Percentiles rank a stretch among this genome's conserved stretches.
Conservation (phyloP, 1,139 yeast genomes). For the Pichia sp. region DNA sequence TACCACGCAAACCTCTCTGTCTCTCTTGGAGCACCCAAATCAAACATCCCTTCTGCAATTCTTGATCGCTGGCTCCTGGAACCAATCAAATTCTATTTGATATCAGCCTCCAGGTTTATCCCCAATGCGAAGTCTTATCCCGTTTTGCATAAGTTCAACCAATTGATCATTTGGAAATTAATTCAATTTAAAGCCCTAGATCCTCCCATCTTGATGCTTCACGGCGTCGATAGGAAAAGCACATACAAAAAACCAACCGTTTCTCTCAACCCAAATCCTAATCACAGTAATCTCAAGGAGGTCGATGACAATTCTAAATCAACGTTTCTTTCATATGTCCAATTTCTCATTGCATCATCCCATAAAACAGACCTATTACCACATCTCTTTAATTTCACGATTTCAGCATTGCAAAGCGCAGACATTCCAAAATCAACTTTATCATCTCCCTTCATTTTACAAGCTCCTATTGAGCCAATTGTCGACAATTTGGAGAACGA, state of each 20-base stretch:
- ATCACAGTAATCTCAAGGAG: slow-evolving; percentile 4
- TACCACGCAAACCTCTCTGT: slow-evolving; percentile 50
- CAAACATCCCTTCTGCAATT: slow-evolving; percentile 44
- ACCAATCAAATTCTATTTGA: slow-evolving; percentile 53
- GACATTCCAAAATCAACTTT: slow-evolving; percentile 10
- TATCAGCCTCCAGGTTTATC: slow-evolving; percentile 52
- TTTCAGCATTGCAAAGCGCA: slow-evolving; percentile 21
- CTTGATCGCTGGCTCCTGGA: slow-evolving; percentile 61
- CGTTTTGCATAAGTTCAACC: slow-evolving; percentile 55
- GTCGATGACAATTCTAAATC: slow-evolving; percentile 20
- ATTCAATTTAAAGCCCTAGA: slow-evolving; percentile 29
- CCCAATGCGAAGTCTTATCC: slow-evolving; percentile 58
- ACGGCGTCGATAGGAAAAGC: slow-evolving; percentile 41
- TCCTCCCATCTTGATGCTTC: slow-evolving; percentile 36
- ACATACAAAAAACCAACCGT: neutral
- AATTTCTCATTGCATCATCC: slow-evolving; percentile 22
- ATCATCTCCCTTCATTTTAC: slow-evolving; percentile 22
- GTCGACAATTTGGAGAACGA: slow-evolving; percentile 50
- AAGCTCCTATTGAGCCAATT: slow-evolving; percentile 69
- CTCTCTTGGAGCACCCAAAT: slow-evolving; percentile 53
- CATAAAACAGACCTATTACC: slow-evolving; percentile 24
- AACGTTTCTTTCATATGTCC: slow-evolving; percentile 48
- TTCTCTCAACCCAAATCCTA: slow-evolving; percentile 17
- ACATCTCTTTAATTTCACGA: slow-evolving; percentile 26
- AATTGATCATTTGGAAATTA: slow-evolving; percentile 40